A percentile compares a stretch with the other conserved stretches of the same genome.
Evolutionary conservation across 768 basidiomycete species (phyloP).

Genomic region (Suillus ampliporus): DNA sequence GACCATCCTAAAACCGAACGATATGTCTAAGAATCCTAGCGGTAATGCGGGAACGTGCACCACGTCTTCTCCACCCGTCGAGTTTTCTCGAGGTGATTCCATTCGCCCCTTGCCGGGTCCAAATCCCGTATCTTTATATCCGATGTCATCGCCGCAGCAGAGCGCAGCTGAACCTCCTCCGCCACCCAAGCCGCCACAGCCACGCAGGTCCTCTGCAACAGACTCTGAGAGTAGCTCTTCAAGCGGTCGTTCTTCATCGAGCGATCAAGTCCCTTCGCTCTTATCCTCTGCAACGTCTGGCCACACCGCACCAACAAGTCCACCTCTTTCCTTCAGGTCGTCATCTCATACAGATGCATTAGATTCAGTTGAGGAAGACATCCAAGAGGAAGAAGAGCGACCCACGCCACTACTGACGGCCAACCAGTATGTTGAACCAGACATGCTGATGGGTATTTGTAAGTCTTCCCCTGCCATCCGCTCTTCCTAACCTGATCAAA

Average conservation of each 20-base stretch:
- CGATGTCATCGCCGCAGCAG: constrained; percentile 21
- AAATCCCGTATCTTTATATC: constrained; percentile 16
- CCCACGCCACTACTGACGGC: constrained; percentile 25
- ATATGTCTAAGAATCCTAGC: not conserved
- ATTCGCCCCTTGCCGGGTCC: constrained; percentile 17
- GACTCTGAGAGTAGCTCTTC: constrained; percentile 31
- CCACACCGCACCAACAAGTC: constrained; percentile 26
- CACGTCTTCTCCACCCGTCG: constrained; percentile 17
- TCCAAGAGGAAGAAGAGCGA: constrained; percentile 26
- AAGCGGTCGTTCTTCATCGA: constrained; percentile 16
- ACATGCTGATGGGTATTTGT: constrained; percentile 68
- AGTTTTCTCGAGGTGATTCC: constrained; percentile 12
- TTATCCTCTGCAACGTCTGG: constrained; percentile 26
- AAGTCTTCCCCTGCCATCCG: constrained; percentile 39
- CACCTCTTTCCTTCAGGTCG: constrained; percentile 25
- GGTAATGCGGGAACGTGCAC: constrained; percentile 14
- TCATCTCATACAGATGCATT: constrained; percentile 20
- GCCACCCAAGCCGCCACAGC: constrained; percentile 20
- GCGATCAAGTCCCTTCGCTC: constrained; percentile 18
- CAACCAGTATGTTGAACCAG: constrained; percentile 58
- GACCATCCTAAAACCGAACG: constrained; percentile 21
- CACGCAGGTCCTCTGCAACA: constrained; percentile 27
- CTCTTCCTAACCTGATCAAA: constrained; percentile 15
- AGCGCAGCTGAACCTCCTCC: constrained; percentile 18
- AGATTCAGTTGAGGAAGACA: constrained; percentile 18